Evolutionary conservation across 805 yeast species (phyloP), one percentile per base, ranked within the genome.

Genomic region (Candida mattraensis): DNA sequence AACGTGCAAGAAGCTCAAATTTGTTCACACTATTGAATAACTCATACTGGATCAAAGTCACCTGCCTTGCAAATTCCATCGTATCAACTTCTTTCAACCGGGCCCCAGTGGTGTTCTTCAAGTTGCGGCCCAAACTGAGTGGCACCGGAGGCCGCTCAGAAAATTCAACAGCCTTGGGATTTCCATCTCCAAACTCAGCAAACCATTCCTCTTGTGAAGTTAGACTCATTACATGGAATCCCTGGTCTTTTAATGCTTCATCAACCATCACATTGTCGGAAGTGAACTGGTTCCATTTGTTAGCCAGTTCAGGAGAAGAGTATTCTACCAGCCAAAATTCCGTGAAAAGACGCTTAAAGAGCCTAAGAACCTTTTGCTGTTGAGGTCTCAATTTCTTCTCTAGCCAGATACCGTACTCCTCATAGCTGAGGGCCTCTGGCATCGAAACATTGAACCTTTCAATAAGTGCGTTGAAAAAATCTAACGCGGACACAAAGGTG

Each of bases 361-460:
- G 69, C 41, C 77, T 76, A 40, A 84, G 67, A 7, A 84, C 84
- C 39, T 86, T 69, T 16, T 72, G 50, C 36, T 87, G 75, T 20
- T 83, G 80, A 1, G 86, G 87, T 39, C 66, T 68, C 40, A 81
- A 77, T 51, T 86, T 86, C 52, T 74, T 75, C 26, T 78, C 76
- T 7, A 79, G 69, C 96, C 96, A 87, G 7, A 70, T 61, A 28
- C 78, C 76, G 56, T 84, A 86, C 51, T 87, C 95, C 43, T 83
- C 94, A 53, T 78, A 85, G 40, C 85, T 77, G 41, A 91, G 62
- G 0, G 94, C 95, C 51, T 86, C 96, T 0, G 96, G 96, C 15
- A 96, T 93, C 44, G 76, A 76, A 11, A 77, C 61, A 37, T 79
- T 72, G 60, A 80, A 91, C 37, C 94, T 67, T 24, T 72, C 71